Base-by-base conservation (phyloP, 1,139 yeast genomes). In the Candida pseudocylindracea region DNA sequence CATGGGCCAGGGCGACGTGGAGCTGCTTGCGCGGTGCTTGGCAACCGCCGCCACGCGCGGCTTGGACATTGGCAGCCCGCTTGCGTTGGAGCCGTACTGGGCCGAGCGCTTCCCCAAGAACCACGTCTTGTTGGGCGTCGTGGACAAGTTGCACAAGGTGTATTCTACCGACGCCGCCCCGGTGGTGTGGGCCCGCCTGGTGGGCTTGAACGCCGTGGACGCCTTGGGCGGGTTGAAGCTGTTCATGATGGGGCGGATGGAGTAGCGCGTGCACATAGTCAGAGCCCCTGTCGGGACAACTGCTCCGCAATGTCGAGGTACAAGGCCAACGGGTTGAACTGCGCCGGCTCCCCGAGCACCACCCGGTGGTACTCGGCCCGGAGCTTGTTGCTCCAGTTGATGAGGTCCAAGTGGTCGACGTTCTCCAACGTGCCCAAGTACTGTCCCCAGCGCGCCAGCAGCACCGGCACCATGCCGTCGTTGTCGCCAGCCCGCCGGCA, bases 1-100 rank as follows among this genome's bases (percentile, higher is more conserved):
- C 49, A 83, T 88, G 93, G 98, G 98, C n/a, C 95, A 85, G 49
- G 72, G 76, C 28, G 99, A 88, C 46, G 94, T 80, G 2, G 72
- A 72, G 36, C 58, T 73, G 2, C 59, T 88, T 30, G 70, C 74
- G 2, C 56, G 50, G 1, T 79, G 91, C 0, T 48, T 88, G 30
- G 93, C 80, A 41, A 56, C 42, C 9, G 93, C 93, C 1, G 55
- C 67, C 3, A 55, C 57, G 27, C 59, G 94, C 31, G 99, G 99
- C 0, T 59, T 79, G 39, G 98, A 91, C 45, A 73, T 88, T 34
- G 98, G 96, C 1, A 65, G 75, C 15, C 56, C 72, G n/a, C 55
- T 85, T 38, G 83, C 80, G 3, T 60, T 88, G 32, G 95, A 85
- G 48, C 79, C 83, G 10, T 88, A 78, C 52, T 79, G 83, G 60